A percentile compares a stretch with the other conserved stretches of the same genome.
These are phyloP conservation scores for Lachancea mirantina DNA, from an alignment of 805 yeast species.

Conservation along the genomic window DNA sequence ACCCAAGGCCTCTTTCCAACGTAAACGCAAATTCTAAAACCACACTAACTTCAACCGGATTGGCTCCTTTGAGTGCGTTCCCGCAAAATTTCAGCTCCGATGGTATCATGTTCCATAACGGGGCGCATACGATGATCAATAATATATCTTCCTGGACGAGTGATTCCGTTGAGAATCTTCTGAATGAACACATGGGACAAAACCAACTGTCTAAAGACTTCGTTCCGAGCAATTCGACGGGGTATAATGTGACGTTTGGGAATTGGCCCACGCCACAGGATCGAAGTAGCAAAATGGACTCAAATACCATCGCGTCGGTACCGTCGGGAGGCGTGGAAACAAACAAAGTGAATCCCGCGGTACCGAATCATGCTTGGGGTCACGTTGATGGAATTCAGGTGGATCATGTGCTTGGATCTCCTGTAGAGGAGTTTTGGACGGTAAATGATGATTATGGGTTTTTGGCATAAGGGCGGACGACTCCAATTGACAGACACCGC, in stretches of 20 bases:
- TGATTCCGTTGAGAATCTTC: conserved; percentile 21
- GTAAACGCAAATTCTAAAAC: neutral
- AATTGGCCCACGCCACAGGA: too few species aligned
- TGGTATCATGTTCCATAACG: conserved; percentile 26
- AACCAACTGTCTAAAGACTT: too few species aligned
- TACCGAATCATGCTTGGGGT: too few species aligned
- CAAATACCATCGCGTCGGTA: too few species aligned
- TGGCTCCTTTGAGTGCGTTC: neutral
- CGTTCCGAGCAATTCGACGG: too few species aligned
- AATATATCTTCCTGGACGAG: conserved; percentile 55
- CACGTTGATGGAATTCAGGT: too few species aligned
- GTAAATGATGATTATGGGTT: conserved; percentile 44
- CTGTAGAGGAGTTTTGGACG: conserved; percentile 43
- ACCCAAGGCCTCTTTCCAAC: neutral
- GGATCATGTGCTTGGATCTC: conserved; percentile 14
- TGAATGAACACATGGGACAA: too few species aligned
- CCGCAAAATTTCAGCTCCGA: conserved; percentile 7
- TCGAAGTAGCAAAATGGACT: too few species aligned
- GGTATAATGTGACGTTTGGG: too few species aligned
- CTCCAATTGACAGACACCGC: neutral
- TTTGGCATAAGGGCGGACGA: conserved; percentile 26
- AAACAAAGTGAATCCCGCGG: too few species aligned
- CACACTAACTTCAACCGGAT: conserved; percentile 1
- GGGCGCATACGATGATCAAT: conserved; percentile 54
- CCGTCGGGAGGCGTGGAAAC: too few species aligned